A percentile compares a stretch with the other conserved stretches of the same genome.
phyloP scores from a whole-genome alignment of 768 basidiomycete species.

The Podaxis carcinomalis region DNA sequence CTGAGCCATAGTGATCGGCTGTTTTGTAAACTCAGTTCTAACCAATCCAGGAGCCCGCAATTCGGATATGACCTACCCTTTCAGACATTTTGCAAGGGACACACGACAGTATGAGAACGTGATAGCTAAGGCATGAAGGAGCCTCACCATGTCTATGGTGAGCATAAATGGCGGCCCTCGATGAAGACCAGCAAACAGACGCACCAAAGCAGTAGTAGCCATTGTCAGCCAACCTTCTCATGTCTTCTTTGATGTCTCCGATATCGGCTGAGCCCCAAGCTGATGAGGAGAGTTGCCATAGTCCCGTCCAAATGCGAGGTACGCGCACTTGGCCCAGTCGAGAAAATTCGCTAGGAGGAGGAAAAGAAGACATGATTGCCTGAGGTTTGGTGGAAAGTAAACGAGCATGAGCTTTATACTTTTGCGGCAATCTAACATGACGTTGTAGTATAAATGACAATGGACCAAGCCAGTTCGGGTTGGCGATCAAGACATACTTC shows the following conservation, averaged over 20 bases:
- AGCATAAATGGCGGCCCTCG: background rate
- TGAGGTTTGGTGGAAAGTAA: conserved; percentile 7
- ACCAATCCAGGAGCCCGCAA: background rate
- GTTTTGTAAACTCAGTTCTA: conserved; percentile 8
- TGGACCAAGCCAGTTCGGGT: background rate
- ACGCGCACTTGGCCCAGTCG: conserved; percentile 50
- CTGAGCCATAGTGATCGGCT: conserved; percentile 88
- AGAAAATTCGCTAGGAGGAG: conserved; percentile 39
- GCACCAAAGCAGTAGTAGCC: conserved; percentile 66
- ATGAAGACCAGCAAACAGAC: background rate
- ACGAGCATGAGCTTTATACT: conserved; percentile 8
- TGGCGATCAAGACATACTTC: background rate
- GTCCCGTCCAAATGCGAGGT: conserved; percentile 70
- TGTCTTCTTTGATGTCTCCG: conserved; percentile 58
- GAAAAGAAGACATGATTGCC: conserved; percentile 17
- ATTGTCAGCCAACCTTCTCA: conserved; percentile 56
- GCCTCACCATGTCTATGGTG: conserved; percentile 34
- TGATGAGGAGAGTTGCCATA: conserved; percentile 85
- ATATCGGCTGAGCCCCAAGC: conserved; percentile 80
- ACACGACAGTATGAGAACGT: background rate
- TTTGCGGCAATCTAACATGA: conserved; percentile 17
- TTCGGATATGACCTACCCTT: conserved; percentile 24
- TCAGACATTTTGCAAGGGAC: background rate
- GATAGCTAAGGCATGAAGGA: background rate
- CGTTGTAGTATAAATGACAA: conserved; percentile 1